These are phyloP conservation scores for Colletotrichum ledebouriae DNA, from an alignment of 2,329 filamentous ascomycete genomes.

Conservation along the genomic window DNA sequence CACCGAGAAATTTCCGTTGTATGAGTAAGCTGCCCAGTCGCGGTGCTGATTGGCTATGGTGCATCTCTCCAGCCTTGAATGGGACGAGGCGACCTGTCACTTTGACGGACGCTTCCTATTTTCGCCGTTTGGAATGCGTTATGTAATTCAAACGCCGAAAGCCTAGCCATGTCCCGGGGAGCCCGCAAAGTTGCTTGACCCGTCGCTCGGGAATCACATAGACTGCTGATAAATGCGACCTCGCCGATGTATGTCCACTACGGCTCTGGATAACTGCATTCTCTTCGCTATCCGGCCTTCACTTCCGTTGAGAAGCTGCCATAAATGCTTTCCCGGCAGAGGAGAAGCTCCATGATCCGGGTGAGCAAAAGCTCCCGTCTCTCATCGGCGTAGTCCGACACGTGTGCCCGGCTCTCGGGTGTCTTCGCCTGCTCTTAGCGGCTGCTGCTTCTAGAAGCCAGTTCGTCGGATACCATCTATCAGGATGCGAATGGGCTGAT, in stretches of 20 bases:
- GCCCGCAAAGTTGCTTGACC: background rate
- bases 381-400: conserved; percentile 8
- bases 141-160: conserved; percentile 42
- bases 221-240: background rate
- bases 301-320: background rate
- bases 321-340: background rate
- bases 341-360: background rate
- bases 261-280: background rate
- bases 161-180: conserved; percentile 11
- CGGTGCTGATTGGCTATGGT: conserved; percentile 20
- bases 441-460: conserved; percentile 19
- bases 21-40: conserved; percentile 13
- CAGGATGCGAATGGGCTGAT: conserved; percentile 34
- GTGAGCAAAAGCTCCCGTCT: conserved; percentile 3
- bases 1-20: conserved; percentile 50
- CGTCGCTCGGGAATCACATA: conserved; percentile 14
- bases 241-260: conserved; percentile 29
- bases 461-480: conserved; percentile 14
- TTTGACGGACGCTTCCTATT: too few species aligned
- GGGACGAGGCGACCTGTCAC: conserved; percentile 18
- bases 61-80: background rate
- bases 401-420: conserved; percentile 5
- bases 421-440: conserved; percentile 5
- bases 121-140: conserved; percentile 39
- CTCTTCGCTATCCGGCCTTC: background rate